A percentile compares a stretch with the other conserved stretches of the same genome.
Conservation (phyloP, 2,329 filamentous ascomycete species). For the Diaporthe sp. region DNA sequence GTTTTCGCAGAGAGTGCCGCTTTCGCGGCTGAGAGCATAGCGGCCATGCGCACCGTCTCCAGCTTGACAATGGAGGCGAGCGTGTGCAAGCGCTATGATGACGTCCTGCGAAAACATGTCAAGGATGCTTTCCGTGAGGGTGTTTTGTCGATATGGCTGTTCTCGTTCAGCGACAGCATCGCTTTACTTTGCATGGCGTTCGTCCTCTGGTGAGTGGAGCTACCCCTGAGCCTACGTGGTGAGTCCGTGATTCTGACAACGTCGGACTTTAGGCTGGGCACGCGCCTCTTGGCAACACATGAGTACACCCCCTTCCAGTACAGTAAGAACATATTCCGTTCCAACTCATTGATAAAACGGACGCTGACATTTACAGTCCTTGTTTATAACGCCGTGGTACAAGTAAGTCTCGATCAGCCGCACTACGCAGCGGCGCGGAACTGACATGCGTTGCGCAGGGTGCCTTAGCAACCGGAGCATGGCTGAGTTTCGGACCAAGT, state of each 20-base stretch:
- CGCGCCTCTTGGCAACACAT: constrained; percentile 47
- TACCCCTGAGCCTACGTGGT: constrained; percentile 47
- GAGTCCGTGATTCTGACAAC: neutral
- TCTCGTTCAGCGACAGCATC: constrained; percentile 19
- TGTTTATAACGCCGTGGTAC: constrained; percentile 52
- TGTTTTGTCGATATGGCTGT: constrained; percentile 7
- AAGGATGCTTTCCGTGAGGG: constrained; percentile 43
- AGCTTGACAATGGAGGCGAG: constrained; percentile 72
- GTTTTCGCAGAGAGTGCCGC: constrained; percentile 74
- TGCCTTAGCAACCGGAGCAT: constrained; percentile 49
- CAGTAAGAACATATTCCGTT: neutral
- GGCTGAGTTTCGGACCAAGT: constrained; percentile 51
- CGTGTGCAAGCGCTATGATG: constrained; percentile 60
- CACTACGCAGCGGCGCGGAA: rapidly evolving
- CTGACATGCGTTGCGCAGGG: neutral
- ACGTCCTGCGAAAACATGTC: constrained; percentile 51
- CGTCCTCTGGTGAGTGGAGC: constrained; percentile 64
- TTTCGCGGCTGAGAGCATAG: constrained; percentile 74
- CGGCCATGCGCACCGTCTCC: constrained; percentile 74
- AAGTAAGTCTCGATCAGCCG: constrained; percentile 43
- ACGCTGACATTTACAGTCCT: constrained; percentile 41
- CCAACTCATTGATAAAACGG: rapidly evolving
- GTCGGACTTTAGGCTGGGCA: constrained; percentile 63
- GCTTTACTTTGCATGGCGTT: constrained; percentile 12
- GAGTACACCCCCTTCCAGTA: constrained; percentile 53